These are phyloP conservation scores for Glomus cerebriforme DNA, from an alignment of 192 early-diverging fungal species.

Conservation along the genomic window DNA sequence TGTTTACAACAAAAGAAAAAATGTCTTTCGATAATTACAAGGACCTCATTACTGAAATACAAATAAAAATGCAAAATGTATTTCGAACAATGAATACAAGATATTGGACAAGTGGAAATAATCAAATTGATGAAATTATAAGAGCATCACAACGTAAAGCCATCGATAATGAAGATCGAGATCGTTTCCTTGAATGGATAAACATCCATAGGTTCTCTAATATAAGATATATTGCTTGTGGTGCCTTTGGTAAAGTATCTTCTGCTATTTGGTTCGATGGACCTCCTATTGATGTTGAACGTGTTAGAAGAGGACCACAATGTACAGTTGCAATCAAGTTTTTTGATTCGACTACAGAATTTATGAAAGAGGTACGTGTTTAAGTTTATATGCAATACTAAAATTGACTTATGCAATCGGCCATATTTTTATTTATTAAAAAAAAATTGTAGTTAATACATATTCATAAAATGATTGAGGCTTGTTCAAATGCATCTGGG, in stretches of 20 bases:
- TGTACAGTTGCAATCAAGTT: neutral
- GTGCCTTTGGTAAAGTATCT: neutral
- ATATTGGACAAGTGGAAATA: neutral
- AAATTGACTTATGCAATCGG: neutral
- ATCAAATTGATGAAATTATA: neutral
- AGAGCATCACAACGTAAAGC: neutral
- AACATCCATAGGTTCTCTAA: neutral
- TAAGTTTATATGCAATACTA: neutral
- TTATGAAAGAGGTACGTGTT: neutral
- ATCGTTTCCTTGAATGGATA: neutral
- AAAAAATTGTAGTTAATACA: too few relatives aligned
- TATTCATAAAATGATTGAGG: neutral
- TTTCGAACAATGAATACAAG: neutral
- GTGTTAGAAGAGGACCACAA: neutral
- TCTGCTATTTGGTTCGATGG: neutral
- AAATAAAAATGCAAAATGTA: too few relatives aligned
- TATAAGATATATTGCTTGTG: neutral
- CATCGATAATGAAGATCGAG: neutral
- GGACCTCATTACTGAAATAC: too few relatives aligned
- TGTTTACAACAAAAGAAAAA: too few relatives aligned
- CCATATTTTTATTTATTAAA: too few relatives aligned
- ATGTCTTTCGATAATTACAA: neutral
- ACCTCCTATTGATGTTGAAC: neutral
- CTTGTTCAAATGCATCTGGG: neutral
- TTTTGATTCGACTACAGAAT: neutral